Evolutionary conservation across 352 stramenopile species (phyloP).

Genomic region (Phytophthora meadii): DNA sequence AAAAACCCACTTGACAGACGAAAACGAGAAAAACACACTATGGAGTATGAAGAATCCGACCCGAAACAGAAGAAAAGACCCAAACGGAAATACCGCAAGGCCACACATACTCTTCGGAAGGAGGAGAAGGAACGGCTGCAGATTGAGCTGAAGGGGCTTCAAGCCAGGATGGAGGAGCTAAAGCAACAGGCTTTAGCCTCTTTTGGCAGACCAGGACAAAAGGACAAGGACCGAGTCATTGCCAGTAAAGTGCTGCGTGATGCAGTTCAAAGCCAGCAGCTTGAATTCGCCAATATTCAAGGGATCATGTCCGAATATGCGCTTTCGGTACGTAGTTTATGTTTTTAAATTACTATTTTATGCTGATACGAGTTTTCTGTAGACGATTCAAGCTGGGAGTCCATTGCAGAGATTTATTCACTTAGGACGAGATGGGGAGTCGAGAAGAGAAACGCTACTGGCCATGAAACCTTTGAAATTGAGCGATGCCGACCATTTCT

Average conservation of each 20-base stretch:
- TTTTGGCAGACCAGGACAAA: conserved; percentile 28
- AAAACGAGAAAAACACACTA: conserved; percentile 11
- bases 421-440: conserved; percentile 19
- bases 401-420: conserved; percentile 42
- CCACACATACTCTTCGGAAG: conserved; percentile 47
- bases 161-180: conserved; percentile 32
- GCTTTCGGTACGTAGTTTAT: conserved; percentile 31
- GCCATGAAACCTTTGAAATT: conserved; percentile 39
- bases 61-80: conserved; percentile 10
- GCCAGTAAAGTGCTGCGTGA: conserved; percentile 42
- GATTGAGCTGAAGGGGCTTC: conserved; percentile 27
- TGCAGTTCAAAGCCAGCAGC: conserved; percentile 42
- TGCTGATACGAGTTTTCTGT: neutral
- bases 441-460: conserved; percentile 25
- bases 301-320: conserved; percentile 53
- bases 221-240: conserved; percentile 36
- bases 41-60: conserved; percentile 9
- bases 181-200: conserved; percentile 33
- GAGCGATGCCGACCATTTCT: conserved; percentile 35
- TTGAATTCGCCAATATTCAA: conserved; percentile 48
- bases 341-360: conserved; percentile 1
- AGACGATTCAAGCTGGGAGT: conserved; percentile 46
- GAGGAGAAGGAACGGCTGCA: conserved; percentile 44
- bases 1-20: conserved; percentile 19
- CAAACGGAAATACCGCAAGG: conserved; percentile 43